Conservation (phyloP, 139 green algal species). For the Klebsormidium nitens region DNA sequence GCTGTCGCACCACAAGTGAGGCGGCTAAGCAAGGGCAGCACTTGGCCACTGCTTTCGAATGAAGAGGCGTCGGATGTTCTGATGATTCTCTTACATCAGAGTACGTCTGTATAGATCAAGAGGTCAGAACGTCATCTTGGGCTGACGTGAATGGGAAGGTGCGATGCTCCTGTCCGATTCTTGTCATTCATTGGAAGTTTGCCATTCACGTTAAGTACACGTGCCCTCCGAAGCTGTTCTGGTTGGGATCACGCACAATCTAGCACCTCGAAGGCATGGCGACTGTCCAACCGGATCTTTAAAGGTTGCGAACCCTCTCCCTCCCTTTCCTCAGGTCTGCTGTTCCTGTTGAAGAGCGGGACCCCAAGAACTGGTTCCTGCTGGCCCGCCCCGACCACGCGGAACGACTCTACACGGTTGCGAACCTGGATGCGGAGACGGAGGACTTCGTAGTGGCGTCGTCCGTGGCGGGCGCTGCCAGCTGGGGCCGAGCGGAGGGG, state of each 20-base stretch:
- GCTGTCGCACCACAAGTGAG: constrained; percentile 49
- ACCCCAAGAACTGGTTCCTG: constrained; percentile 51
- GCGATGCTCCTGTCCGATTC: too few species aligned
- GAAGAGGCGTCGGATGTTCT: too few species aligned
- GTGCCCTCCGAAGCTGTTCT: too few species aligned
- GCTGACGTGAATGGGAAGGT: too few species aligned
- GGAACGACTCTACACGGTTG: background rate
- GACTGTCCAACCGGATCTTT: background rate
- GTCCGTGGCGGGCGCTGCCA: background rate
- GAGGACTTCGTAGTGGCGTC: background rate
- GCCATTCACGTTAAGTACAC: too few species aligned
- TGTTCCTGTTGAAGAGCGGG: constrained; percentile 55
- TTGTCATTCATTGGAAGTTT: too few species aligned
- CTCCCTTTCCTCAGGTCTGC: constrained; percentile 29
- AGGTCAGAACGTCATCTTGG: too few species aligned
- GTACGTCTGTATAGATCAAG: too few species aligned
- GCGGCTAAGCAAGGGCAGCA: too few species aligned
- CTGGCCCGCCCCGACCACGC: constrained; percentile 22
- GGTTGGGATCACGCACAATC: too few species aligned
- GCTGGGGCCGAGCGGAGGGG: constrained; percentile 43
- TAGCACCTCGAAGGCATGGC: background rate
- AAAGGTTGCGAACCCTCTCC: background rate
- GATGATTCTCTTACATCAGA: too few species aligned
- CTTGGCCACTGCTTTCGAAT: too few species aligned
- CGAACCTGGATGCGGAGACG: background rate